Evolutionary conservation across 2,329 filamentous ascomycete species (phyloP), one percentile per base, ranked within the genome.

Genomic region (Periconia sp.): DNA sequence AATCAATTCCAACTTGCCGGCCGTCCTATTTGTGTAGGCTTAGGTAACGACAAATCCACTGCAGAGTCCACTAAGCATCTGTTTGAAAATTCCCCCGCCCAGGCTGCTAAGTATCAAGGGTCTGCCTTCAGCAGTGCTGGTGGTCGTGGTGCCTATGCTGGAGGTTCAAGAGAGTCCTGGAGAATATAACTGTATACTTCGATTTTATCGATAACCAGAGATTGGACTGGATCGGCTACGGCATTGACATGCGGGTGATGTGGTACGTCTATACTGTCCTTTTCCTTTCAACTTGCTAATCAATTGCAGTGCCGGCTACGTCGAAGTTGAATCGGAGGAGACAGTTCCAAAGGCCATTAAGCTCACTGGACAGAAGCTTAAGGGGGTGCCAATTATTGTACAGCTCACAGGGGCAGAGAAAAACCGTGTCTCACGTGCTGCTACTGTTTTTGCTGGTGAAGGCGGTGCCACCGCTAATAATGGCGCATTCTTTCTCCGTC

Each of bases 31-130:
- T 8, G 23, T 8, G 23, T 27, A 76, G 94, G 94, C 77, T 91
- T 99, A 80, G 94, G 94, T 78, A 99, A 97, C 81, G 94, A 99
- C 90, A 97, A 97, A 85, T 97, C 97, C 79, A 97, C 92, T 77
- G 90, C 92, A 71, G 94, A 97, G 80, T 94, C 92, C 77, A 96
- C 91, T 77, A 89, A 91, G 75, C 92, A 91, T 78, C 85, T 96
- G 73, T 81, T 96, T 72, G 91, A 95, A 80, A 91, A 91, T 78
- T 95, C 96, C 81, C 89, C 91, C 75, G 87, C 80, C 70, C 79
- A 78, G 65, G 66, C 62, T 40, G 68, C 65, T 60, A 74, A 85
- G 76, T 94, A 87, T 75, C 91, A 96, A 80, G 91, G 91, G 73
- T 97, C 92, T 58, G 86, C 89, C 48, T 96, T 97, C 76, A 96